Base-by-base conservation (phyloP, 495 filamentous ascomycete genomes). In the Podospora appendiculata region DNA sequence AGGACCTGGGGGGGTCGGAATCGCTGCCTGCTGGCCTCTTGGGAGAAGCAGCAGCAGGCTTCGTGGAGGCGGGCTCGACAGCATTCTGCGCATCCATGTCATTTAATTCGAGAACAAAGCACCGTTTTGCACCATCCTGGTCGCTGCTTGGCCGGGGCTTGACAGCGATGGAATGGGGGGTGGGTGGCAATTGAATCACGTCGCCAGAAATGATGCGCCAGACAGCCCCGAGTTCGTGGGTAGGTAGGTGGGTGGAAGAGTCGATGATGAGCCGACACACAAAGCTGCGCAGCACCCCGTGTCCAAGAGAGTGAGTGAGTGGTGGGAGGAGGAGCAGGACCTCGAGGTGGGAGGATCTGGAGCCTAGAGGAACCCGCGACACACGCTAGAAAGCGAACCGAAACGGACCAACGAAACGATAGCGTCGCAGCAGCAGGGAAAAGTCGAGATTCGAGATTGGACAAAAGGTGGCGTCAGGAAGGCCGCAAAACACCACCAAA, bases 51-150 rank as follows among this genome's bases (percentile, higher is more conserved):
- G 71, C 73, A 63, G 68, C 62, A 65, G 70, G 71, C 74, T 73
- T 78, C 71, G 69, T 72, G 68, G 65, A 72, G 68, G 74, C 68
- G 72, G 72, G 70, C 74, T 76, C 74, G 70, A 71, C 71, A 75
- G 72, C 74, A 78, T 78, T 78, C 69, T 76, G 74, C 74, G 74
- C 73, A 76, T 78, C 74, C 74, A 78, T 78, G 69, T 73, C 73
- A 78, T 75, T 74, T 73, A 74, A 72, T 75, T 75, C 62, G 60
- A 66, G 65, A 58, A 70, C 59, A 63, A 59, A 61, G 60, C 47
- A 59, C 70, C 68, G 71, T 67, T 70, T 63, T 75, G 63, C 74
- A 78, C 67, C 74, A 78, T 78, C 68, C 70, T 78, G 74, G 71
- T 70, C 67, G 67, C 69, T 69, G 61, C 56, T 65, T 65, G 53